A percentile compares a stretch with the other conserved stretches of the same genome.
phyloP scores from a whole-genome alignment of 371 early-diverging fungal species.

The Saksenaea vasiformis region DNA sequence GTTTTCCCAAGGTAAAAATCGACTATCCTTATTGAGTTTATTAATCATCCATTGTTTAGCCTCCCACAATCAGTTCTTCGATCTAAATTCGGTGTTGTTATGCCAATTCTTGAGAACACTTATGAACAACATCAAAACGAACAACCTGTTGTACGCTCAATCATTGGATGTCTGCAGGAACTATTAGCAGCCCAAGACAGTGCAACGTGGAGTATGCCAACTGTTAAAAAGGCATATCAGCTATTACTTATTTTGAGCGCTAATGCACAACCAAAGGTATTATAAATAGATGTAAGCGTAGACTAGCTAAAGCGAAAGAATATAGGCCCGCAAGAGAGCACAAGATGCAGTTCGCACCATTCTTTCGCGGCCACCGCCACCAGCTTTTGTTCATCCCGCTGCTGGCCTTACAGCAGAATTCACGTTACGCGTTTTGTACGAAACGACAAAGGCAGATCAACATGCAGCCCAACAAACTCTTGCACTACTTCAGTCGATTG shows the following conservation, averaged over 20 bases:
- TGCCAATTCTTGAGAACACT: constrained; percentile 56
- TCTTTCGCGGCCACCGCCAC: constrained; percentile 74
- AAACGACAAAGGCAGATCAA: constrained; percentile 66
- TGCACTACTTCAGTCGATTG: constrained; percentile 73
- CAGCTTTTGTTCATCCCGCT: constrained; percentile 79
- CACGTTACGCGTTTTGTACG: constrained; percentile 67
- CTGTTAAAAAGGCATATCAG: constrained; percentile 70
- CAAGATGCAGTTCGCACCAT: constrained; percentile 80
- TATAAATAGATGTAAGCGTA: neutral
- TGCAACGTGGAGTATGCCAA: constrained; percentile 70
- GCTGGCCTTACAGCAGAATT: constrained; percentile 75
- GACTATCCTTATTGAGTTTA: constrained; percentile 12
- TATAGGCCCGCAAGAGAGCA: constrained; percentile 74
- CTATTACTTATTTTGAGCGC: constrained; percentile 74
- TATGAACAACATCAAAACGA: constrained; percentile 64
- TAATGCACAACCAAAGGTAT: constrained; percentile 88
- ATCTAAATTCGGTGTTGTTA: constrained; percentile 64
- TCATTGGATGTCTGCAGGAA: constrained; percentile 79
- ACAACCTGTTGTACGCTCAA: constrained; percentile 77
- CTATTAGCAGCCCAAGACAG: constrained; percentile 82
- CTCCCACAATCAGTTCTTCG: constrained; percentile 64
- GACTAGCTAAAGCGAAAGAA: neutral
- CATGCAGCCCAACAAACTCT: constrained; percentile 78
- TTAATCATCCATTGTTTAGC: constrained; percentile 29
- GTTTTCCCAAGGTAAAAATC: constrained; percentile 73